A percentile compares a stretch with the other conserved stretches of the same genome.
These are phyloP conservation scores for Fagus sylvatica DNA, from an alignment of 306 rosid genomes.

Conservation along the genomic window DNA sequence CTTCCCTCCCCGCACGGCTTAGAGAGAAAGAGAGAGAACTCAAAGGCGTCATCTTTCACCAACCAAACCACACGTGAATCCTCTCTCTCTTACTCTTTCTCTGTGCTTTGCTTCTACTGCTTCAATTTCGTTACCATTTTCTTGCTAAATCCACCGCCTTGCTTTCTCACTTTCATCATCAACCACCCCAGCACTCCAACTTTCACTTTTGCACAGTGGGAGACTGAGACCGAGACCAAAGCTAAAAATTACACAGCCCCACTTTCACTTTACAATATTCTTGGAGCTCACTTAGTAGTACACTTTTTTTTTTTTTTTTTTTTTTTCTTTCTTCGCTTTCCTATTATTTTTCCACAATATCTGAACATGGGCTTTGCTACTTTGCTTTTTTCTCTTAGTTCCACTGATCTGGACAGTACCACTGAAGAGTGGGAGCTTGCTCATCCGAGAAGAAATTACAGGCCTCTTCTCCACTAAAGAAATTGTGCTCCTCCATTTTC, in stretches of 20 bases:
- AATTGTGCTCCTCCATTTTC: conserved; percentile 91
- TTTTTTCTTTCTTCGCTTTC: background rate
- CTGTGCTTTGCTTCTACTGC: background rate
- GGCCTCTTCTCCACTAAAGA: conserved; percentile 77
- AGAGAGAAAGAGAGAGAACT: conserved; percentile 9
- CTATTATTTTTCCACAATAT: conserved; percentile 6
- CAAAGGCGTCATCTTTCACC: conserved; percentile 36
- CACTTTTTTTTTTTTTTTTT: background rate
- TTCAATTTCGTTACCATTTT: conserved; percentile 1
- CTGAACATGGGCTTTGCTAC: background rate
- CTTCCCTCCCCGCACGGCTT: conserved; percentile 37
- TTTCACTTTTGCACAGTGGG: conserved; percentile 21
- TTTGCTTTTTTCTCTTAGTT: conserved; percentile 19
- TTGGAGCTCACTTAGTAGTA: background rate
- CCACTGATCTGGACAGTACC: conserved; percentile 82
- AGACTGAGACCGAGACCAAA: background rate
- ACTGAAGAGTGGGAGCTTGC: conserved; percentile 82
- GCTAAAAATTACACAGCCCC: conserved; percentile 19
- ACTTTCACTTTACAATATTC: conserved; percentile 8
- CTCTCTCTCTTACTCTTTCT: background rate
- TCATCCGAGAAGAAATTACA: conserved; percentile 89
- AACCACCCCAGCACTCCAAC: conserved; percentile 7
- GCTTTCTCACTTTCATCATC: background rate
- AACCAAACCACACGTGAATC: conserved; percentile 41
- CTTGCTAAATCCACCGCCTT: background rate